A percentile compares a stretch with the other conserved stretches of the same genome.
Evolutionary conservation across 345 rosid genomes (phyloP).

Genomic region (Aquilaria sinensis): DNA sequence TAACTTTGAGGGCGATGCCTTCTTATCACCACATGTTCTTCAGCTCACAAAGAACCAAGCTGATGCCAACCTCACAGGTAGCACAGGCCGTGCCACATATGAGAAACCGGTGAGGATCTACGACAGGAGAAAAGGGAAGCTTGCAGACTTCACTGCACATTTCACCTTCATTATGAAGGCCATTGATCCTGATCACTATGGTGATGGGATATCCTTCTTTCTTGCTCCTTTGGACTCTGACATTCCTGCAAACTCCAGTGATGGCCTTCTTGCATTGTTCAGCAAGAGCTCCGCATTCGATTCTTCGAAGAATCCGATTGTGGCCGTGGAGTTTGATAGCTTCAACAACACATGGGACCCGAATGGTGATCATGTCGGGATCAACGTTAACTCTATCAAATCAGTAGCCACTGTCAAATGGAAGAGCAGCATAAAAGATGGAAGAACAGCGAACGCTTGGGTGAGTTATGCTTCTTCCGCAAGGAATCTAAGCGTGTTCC

Average conservation of each 20-base stretch:
- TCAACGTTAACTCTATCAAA: conserved; percentile 40
- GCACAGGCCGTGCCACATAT: conserved; percentile 43
- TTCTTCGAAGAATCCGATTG: conserved; percentile 21
- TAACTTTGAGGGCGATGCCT: conserved; percentile 35
- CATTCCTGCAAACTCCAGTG: conserved; percentile 35
- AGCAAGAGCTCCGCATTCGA: conserved; percentile 6
- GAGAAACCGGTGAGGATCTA: conserved; percentile 32
- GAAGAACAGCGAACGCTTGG: conserved; percentile 39
- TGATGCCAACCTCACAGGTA: conserved; percentile 18
- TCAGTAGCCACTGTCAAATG: conserved; percentile 25
- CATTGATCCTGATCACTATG: not conserved
- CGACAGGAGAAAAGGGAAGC: conserved; percentile 30
- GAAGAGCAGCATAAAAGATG: conserved; percentile 33
- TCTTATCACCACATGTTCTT: conserved; percentile 15
- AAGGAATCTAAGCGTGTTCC: conserved; percentile 39
- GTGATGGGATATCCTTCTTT: conserved; percentile 49
- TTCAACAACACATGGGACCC: conserved; percentile 40
- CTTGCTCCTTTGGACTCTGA: conserved; percentile 34
- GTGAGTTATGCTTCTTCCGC: conserved; percentile 41
- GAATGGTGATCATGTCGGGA: conserved; percentile 41
- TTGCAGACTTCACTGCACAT: conserved; percentile 45
- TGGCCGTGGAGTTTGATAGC: conserved; percentile 54
- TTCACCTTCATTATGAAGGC: conserved; percentile 34
- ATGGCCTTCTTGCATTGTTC: conserved; percentile 41
- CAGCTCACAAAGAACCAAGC: conserved; percentile 36